phyloP scores from a whole-genome alignment of 768 basidiomycete genomes.

The Boletus insuetus region DNA sequence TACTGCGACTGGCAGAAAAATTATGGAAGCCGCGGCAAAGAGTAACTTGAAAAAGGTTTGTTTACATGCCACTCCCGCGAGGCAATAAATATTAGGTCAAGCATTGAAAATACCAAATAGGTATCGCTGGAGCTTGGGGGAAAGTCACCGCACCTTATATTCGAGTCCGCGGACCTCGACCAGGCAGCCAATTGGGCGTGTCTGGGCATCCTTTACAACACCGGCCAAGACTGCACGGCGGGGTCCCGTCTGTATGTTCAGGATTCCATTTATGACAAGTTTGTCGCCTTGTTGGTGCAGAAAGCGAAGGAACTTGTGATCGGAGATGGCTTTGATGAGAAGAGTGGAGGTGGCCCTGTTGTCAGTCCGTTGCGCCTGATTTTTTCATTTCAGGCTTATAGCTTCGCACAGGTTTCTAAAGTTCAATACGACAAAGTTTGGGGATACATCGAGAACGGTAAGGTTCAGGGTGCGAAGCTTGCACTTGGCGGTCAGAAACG shows the following conservation, averaged over 20 bases:
- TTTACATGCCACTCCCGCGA: constrained; percentile 27
- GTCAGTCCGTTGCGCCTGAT: constrained; percentile 42
- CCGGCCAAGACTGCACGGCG: constrained; percentile 92
- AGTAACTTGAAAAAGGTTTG: constrained; percentile 90
- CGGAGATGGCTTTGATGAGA: constrained; percentile 78
- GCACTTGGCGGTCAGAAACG: constrained; percentile 80
- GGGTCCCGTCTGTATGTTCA: constrained; percentile 91
- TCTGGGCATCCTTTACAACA: constrained; percentile 83
- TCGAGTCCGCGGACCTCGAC: constrained; percentile 88
- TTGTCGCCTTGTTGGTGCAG: constrained; percentile 60
- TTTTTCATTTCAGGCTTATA: constrained; percentile 7
- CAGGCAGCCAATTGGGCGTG: constrained; percentile 83
- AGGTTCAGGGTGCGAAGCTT: constrained; percentile 76
- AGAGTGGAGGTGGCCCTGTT: constrained; percentile 77
- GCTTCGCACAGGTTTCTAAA: constrained; percentile 64
- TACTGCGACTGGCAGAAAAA: constrained; percentile 82
- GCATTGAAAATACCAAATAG: constrained; percentile 33
- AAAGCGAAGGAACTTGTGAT: constrained; percentile 70
- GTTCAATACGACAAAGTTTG: constrained; percentile 83
- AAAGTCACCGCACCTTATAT: constrained; percentile 86
- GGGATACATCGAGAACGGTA: constrained; percentile 85
- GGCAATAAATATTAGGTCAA: constrained; percentile 14
- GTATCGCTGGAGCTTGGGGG: constrained; percentile 93
- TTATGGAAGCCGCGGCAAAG: constrained; percentile 89
- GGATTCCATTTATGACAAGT: constrained; percentile 82